Evolutionary conservation across 2,329 filamentous ascomycete species (phyloP).

Genomic region (Myriosclerotinia curreyana): DNA sequence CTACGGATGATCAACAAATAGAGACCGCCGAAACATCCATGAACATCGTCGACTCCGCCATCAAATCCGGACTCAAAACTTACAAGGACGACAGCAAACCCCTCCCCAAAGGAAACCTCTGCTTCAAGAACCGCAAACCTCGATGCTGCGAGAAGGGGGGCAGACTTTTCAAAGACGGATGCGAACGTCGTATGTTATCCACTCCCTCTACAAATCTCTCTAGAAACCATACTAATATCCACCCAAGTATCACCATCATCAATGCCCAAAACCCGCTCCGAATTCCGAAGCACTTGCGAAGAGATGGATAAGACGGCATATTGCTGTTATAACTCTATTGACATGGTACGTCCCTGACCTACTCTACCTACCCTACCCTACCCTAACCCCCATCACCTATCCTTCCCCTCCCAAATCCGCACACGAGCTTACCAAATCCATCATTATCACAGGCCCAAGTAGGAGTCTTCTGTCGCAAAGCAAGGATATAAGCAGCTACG

Average conservation of each 20-base stretch:
- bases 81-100: no score
- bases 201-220: not conserved
- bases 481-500: not conserved
- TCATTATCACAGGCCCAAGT: not conserved
- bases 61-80: no score
- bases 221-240: not conserved
- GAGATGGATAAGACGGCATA: not conserved
- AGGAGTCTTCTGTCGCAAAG: constrained; percentile 3
- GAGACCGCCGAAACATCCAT: no score
- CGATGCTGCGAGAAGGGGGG: constrained; percentile 8
- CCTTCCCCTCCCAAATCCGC: not conserved
- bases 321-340: not conserved
- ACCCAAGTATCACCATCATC: not conserved
- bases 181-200: constrained; percentile 1
- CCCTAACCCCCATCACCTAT: not conserved
- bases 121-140: not conserved
- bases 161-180: not conserved
- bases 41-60: no score
- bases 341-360: not conserved
- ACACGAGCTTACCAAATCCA: not conserved
- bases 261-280: not conserved
- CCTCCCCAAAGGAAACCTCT: not conserved
- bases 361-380: no score
- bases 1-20: no score
- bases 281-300: not conserved